These are phyloP conservation scores for Pythium scleroteichum DNA, from an alignment of 352 stramenopile species.

Conservation along the genomic window DNA sequence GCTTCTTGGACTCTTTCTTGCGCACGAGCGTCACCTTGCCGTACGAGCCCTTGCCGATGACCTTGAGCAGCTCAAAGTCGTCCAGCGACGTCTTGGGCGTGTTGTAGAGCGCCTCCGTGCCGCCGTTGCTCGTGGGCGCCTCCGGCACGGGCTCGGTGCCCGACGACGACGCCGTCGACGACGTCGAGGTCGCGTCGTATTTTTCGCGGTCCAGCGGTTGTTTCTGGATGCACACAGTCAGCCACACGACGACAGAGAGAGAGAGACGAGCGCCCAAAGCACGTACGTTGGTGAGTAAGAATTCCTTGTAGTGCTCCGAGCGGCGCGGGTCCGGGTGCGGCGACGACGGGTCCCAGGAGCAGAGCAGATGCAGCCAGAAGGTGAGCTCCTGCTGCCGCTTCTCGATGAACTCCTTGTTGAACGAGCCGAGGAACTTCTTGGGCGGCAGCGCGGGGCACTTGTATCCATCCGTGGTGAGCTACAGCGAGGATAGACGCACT, in stretches of 20 bases:
- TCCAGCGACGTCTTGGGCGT: slow-evolving; percentile 88
- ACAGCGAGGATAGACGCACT: neutral
- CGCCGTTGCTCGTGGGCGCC: slow-evolving; percentile 32
- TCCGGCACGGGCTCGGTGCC: slow-evolving; percentile 34
- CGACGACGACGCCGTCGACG: slow-evolving; percentile 32
- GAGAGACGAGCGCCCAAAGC: neutral
- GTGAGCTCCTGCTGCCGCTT: slow-evolving; percentile 88
- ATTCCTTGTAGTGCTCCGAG: slow-evolving; percentile 78
- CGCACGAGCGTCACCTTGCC: slow-evolving; percentile 90
- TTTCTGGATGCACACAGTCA: slow-evolving; percentile 45
- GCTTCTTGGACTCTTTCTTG: slow-evolving; percentile 61
- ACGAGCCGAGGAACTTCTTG: slow-evolving; percentile 89
- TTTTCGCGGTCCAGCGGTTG: slow-evolving; percentile 58
- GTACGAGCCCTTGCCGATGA: slow-evolving; percentile 92
- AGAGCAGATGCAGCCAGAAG: slow-evolving; percentile 86
- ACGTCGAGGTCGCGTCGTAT: slow-evolving; percentile 20
- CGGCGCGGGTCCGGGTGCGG: slow-evolving; percentile 59
- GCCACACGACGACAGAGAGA: neutral
- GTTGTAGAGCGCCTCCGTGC: slow-evolving; percentile 77
- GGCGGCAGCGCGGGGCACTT: slow-evolving; percentile 79
- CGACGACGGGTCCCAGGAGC: slow-evolving; percentile 66
- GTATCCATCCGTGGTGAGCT: slow-evolving; percentile 74
- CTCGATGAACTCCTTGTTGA: slow-evolving; percentile 90
- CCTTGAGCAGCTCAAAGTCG: slow-evolving; percentile 93
- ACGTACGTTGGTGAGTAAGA: slow-evolving; percentile 77